Evolutionary conservation across 1,284 basidiomycete genomes (phyloP), one percentile per base, ranked within the genome.

Genomic region (Ganoderma boninense): DNA sequence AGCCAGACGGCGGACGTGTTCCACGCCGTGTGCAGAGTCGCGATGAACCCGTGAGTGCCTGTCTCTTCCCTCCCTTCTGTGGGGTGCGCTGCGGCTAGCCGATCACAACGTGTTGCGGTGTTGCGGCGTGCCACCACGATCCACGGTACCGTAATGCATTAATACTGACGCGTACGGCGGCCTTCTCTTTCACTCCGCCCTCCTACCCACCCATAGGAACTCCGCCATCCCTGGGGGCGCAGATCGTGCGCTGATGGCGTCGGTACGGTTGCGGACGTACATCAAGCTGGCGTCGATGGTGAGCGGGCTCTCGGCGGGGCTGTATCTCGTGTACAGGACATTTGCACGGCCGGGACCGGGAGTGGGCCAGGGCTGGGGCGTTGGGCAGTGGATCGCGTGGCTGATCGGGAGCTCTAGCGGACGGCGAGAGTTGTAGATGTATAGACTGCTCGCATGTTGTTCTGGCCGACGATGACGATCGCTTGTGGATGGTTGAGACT

Each of bases 1-100:
- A 92, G 90, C 60, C 93, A 96, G 80, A 90, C 90, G 26, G 96
- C 96, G n/a, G 95, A 97, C 79, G 89, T 97, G 43, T 97, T 95
- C 86, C 91, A 94, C 76, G 90, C 90, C 44, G 93, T 97, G 73
- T 95, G 94, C 78, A 84, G 88, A 68, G 92, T 96, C 77, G 96
- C 95, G 11, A 91, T 95, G 85, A 91, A 92, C 74, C 95, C 95
- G 95, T 96, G 80, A 68, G 73, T 65, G 63, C 54, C 67, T 66
- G 38, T 40, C 38, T 11, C 38, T 11, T 40, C 38, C 8, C 38
- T 40, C 38, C 46, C 43, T 83, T 56, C 65, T 60, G 38, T 23
- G 40, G 14, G 40, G 42, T 23, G 60, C 65, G 59, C 44, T 69
- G 67, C 63, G 8, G 4, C 56, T 66, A 59, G 44, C 65, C 71